Evolutionary conservation across 768 basidiomycete species (phyloP).

Genomic region (Tephrocybe sp.): DNA sequence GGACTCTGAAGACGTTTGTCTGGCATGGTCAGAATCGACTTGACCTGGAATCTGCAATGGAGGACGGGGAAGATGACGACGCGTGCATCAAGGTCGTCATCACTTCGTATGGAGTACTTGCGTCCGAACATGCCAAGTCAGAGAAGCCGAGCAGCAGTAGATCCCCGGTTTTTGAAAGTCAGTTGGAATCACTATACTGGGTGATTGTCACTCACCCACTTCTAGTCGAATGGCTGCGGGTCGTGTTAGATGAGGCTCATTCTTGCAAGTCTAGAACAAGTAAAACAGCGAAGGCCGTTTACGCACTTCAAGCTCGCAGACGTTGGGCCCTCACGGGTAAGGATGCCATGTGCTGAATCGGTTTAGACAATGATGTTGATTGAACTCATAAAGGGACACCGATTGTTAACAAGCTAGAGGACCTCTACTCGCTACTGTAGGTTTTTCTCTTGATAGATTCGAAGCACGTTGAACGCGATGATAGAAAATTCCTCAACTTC

Average conservation of each 20-base stretch:
- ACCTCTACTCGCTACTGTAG: conserved; percentile 82
- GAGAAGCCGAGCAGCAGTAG: conserved; percentile 47
- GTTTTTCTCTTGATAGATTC: conserved; percentile 16
- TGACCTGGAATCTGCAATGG: conserved; percentile 62
- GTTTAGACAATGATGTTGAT: not conserved
- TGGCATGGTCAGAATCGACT: conserved; percentile 90
- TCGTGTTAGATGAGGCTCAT: conserved; percentile 93
- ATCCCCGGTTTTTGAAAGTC: conserved; percentile 75
- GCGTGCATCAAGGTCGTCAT: conserved; percentile 75
- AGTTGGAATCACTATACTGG: conserved; percentile 17
- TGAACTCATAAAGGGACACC: conserved; percentile 64
- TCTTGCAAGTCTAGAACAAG: conserved; percentile 89
- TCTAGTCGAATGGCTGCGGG: conserved; percentile 76
- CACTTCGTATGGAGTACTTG: conserved; percentile 89
- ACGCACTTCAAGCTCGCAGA: conserved; percentile 73
- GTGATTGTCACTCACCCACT: conserved; percentile 1
- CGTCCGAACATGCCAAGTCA: conserved; percentile 81
- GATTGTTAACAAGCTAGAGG: conserved; percentile 92
- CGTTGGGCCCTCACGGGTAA: conserved; percentile 90
- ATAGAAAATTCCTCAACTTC: conserved; percentile 77
- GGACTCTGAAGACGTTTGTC: conserved; percentile 62
- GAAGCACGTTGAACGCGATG: not conserved
- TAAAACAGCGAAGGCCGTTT: conserved; percentile 87
- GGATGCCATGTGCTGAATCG: not conserved
- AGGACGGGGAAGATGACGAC: conserved; percentile 51